Percentiles rank a stretch among this genome's conserved stretches.
Conservation (phyloP, 139 green algal genomes). For the Ulvella scutata region DNA sequence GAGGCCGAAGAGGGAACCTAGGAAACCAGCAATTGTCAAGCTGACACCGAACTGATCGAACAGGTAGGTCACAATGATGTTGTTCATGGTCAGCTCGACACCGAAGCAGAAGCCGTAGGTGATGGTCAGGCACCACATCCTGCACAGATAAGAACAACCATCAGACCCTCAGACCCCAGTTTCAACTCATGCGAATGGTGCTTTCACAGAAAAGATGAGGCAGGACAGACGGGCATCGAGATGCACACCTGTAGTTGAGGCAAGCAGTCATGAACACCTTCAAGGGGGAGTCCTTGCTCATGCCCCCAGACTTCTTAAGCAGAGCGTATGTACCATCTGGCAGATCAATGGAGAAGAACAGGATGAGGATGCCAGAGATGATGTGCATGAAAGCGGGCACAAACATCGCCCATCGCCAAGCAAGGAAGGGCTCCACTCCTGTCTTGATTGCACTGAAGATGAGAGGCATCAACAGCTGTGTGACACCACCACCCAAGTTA, state of each 20-base stretch:
- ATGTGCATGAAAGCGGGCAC: constrained; percentile 25
- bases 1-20: constrained; percentile 64
- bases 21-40: constrained; percentile 23
- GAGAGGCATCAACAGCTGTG: constrained; percentile 84
- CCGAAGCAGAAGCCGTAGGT: constrained; percentile 72
- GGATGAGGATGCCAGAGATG: constrained; percentile 13
- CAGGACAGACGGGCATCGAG: not conserved
- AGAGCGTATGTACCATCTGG: constrained; percentile 74
- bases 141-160: too few relatives aligned
- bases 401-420: constrained; percentile 33
- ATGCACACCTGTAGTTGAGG: constrained; percentile 4
- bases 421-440: constrained; percentile 16
- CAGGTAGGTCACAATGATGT: constrained; percentile 49
- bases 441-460: constrained; percentile 42
- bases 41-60: constrained; percentile 61
- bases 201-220: too few relatives aligned
- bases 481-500: constrained; percentile 80
- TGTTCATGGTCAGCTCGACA: constrained; percentile 70
- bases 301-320: constrained; percentile 48
- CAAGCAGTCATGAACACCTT: constrained; percentile 6
- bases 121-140: constrained; percentile 37
- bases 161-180: too few relatives aligned
- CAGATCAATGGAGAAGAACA: constrained; percentile 53
- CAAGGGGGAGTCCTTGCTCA: constrained; percentile 33
- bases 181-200: too few relatives aligned